phyloP scores from a whole-genome alignment of 176 grass and related monocot species.

The Avena atlantica region DNA sequence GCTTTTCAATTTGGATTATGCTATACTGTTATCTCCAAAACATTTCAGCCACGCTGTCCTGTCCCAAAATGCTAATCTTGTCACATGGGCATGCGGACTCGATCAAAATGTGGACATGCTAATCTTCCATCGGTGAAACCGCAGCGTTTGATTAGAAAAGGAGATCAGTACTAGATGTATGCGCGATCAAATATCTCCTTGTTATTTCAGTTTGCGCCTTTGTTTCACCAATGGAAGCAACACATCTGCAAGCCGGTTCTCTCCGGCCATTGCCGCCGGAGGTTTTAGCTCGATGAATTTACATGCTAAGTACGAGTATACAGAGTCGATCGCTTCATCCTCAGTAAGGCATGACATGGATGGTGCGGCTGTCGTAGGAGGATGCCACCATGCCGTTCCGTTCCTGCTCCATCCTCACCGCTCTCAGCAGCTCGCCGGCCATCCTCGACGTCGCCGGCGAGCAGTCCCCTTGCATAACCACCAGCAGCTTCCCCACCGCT shows the following conservation, averaged over 20 bases:
- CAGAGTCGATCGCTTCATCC: not conserved
- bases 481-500: slow-evolving; percentile 75
- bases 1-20: too few species aligned
- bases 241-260: not conserved
- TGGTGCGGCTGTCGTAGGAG: slow-evolving; percentile 84
- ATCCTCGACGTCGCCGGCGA: slow-evolving; percentile 72
- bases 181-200: not conserved
- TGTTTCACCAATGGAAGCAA: slow-evolving; percentile 34
- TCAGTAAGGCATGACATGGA: slow-evolving; percentile 93
- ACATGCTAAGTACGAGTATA: slow-evolving; percentile 1
- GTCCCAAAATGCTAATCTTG: too few species aligned
- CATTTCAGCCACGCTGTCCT: too few species aligned
- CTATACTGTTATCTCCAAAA: too few species aligned
- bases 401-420: slow-evolving; percentile 70
- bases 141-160: too few species aligned
- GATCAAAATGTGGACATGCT: too few species aligned
- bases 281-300: slow-evolving; percentile 23
- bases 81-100: too few species aligned
- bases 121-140: too few species aligned
- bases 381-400: slow-evolving; percentile 50
- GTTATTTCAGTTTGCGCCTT: not conserved
- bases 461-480: slow-evolving; percentile 90
- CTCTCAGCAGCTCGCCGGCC: slow-evolving; percentile 82
- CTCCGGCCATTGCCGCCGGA: not conserved
- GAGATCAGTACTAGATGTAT: not conserved